Conservation (phyloP, 352 stramenopile species). For the Lagenidium giganteum region DNA sequence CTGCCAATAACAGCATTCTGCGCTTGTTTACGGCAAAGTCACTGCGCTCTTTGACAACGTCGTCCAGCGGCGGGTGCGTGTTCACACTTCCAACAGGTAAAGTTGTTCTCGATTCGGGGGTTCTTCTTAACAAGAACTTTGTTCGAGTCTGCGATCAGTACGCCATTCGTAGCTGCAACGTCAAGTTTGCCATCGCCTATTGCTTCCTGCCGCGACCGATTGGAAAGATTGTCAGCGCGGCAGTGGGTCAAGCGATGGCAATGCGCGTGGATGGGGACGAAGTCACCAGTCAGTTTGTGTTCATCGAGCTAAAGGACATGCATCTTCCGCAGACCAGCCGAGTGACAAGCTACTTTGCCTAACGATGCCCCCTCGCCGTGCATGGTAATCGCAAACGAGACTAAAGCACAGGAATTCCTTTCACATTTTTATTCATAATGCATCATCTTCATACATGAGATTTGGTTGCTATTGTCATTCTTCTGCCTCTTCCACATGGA, state of each 20-base stretch:
- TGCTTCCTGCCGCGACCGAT: slow-evolving; percentile 10
- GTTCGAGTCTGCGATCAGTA: slow-evolving; percentile 10
- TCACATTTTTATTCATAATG: too few species aligned
- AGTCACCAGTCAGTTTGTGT: slow-evolving; percentile 5
- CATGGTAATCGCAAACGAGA: too few species aligned
- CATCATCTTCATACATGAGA: too few species aligned
- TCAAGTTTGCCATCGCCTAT: slow-evolving; percentile 20
- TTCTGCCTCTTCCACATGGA: too few species aligned
- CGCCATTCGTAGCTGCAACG: slow-evolving; percentile 10
- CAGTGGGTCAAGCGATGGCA: slow-evolving; percentile 13
- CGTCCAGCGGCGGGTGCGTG: slow-evolving; percentile 2
- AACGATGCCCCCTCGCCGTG: too few species aligned
- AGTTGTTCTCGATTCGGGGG: slow-evolving; percentile 9
- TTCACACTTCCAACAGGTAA: background rate
- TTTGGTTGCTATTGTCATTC: too few species aligned
- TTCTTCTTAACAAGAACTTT: slow-evolving; percentile 22
- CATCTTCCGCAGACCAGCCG: too few species aligned
- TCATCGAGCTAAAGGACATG: slow-evolving; percentile 20
- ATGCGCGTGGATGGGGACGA: slow-evolving; percentile 3
- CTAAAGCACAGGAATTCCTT: too few species aligned
- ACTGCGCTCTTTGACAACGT: background rate
- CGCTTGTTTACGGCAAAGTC: slow-evolving; percentile 7
- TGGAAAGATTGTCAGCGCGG: slow-evolving; percentile 5
- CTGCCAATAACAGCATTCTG: slow-evolving; percentile 7
- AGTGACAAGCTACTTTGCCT: too few species aligned